Percentiles rank a stretch among this genome's conserved stretches.
phyloP scores from a whole-genome alignment of 306 rosid species.

The Canavalia gladiata region DNA sequence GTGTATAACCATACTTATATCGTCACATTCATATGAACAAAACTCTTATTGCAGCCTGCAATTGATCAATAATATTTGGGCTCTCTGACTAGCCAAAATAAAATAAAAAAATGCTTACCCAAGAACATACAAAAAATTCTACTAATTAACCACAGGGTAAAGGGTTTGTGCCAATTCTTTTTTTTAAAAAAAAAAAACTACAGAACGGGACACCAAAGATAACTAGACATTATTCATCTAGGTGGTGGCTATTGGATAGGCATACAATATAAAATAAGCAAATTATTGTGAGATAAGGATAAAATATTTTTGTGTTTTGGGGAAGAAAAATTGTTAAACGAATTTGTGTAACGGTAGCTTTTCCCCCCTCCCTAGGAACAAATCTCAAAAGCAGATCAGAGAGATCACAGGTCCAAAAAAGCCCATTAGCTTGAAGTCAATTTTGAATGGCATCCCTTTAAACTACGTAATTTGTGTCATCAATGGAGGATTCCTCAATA shows the following conservation, averaged over 20 bases:
- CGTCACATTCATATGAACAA: slow-evolving; percentile 25
- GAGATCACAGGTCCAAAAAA: slow-evolving; percentile 29
- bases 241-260: slow-evolving; percentile 26
- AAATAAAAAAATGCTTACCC: neutral
- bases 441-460: neutral
- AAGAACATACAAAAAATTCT: neutral
- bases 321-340: slow-evolving; percentile 28
- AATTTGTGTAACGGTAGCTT: slow-evolving; percentile 17
- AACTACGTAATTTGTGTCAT: slow-evolving; percentile 37
- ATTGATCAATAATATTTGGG: slow-evolving; percentile 21
- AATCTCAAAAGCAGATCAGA: slow-evolving; percentile 36
- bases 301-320: slow-evolving; percentile 10
- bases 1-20: neutral
- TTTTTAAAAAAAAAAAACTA: neutral
- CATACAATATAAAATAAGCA: slow-evolving; percentile 32
- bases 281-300: slow-evolving; percentile 46
- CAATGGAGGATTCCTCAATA: slow-evolving; percentile 40
- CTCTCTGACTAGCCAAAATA: neutral
- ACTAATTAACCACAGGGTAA: neutral
- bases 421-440: slow-evolving; percentile 35
- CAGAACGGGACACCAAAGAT: slow-evolving; percentile 37
- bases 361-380: slow-evolving; percentile 45
- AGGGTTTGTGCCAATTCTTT: neutral
- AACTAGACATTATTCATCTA: slow-evolving; percentile 32
- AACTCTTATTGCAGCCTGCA: slow-evolving; percentile 22